Base-by-base conservation (phyloP, 108 stramenopile species). In the Aurantiochytrium sp. region DNA sequence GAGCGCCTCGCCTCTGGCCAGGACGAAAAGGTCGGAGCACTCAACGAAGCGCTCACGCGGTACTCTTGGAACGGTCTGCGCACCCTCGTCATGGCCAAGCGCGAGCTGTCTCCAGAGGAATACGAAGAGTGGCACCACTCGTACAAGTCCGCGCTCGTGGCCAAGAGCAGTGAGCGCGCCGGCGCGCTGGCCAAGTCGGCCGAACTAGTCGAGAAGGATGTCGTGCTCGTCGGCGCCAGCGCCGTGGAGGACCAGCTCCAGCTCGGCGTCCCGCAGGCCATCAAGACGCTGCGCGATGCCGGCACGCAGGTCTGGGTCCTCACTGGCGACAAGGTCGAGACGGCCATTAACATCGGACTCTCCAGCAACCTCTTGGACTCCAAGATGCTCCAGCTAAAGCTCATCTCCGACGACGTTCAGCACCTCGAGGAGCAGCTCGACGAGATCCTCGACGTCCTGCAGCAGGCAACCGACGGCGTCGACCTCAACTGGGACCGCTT, bases 241-340 rank as follows among this genome's bases (percentile, higher is more conserved):
- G 94, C 94, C 37, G 92, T 95, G 85, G 94, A 95, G 88, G 94
- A 95, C 87, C 91, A 93, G 88, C 91, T 95, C 30, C 94, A 95
- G 87, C 92, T 73, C n/a, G 92, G 92, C 2, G 94, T 95, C 4
- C 93, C 94, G 19, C 93, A 95, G 65, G 86, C 93, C 2, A 92
- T 94, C 53, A 36, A 37, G 41, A 34, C 48, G 39, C 59, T 94
- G 37, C 37, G 52, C 0, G 45, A 65, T 3, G 92, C 93, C 30
- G 92, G 90, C 59, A 91, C 91, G 45, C 92, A 92, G 87, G 81
- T 93, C 5, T 93, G 91, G 92, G 90, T 93, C 24, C 55, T 93
- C 24, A 94, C 94, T 15, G 94, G 94, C 4, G 94, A 95, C 92
- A 95, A 95, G 92, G 86, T 87, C 0, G 93, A 92, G 39, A 94